phyloP scores from a whole-genome alignment of 495 filamentous ascomycete species.

The Sporormia fimetaria region DNA sequence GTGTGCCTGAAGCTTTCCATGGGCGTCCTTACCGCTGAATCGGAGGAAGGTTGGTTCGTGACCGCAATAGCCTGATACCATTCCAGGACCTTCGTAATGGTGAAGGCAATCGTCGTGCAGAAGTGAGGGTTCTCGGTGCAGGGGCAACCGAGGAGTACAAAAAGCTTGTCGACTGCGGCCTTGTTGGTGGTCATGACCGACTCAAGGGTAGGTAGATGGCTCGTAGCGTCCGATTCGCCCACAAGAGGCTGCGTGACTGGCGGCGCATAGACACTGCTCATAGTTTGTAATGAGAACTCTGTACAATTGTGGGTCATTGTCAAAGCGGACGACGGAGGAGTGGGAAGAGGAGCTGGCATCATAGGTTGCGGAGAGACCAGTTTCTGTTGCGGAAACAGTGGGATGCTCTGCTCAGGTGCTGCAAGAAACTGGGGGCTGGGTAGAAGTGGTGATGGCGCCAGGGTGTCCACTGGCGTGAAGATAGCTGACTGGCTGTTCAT shows the following conservation, averaged over 20 bases:
- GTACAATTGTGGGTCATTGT: conserved; percentile 20
- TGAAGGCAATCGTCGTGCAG: conserved; percentile 24
- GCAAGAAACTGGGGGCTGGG: conserved; percentile 14
- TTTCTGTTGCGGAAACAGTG: conserved; percentile 11
- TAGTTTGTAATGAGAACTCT: conserved; percentile 21
- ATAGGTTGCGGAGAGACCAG: conserved; percentile 12
- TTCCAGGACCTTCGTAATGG: conserved; percentile 21
- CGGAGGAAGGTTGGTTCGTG: conserved; percentile 1
- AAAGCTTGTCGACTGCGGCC: conserved; percentile 20
- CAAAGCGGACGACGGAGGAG: conserved; percentile 11
- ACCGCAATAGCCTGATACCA: conserved; percentile 23
- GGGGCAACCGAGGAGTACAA: conserved; percentile 18
- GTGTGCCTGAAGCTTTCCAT: conserved; percentile 18
- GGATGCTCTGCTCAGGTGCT: conserved; percentile 9
- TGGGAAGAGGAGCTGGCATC: conserved; percentile 17
- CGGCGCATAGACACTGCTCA: conserved; percentile 20
- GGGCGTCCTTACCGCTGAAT: conserved; percentile 4
- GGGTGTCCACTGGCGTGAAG: conserved; percentile 14
- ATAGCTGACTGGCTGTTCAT: conserved; percentile 20
- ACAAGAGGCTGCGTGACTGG: conserved; percentile 18
- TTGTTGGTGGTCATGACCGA: conserved; percentile 24
- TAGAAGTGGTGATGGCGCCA: conserved; percentile 14
- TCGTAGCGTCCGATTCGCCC: conserved; percentile 12
- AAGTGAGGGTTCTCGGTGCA: conserved; percentile 24
- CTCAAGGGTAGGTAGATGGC: conserved; percentile 19